These are phyloP conservation scores for Zalerion maritima DNA, from an alignment of 495 filamentous ascomycete genomes.

Conservation along the genomic window DNA sequence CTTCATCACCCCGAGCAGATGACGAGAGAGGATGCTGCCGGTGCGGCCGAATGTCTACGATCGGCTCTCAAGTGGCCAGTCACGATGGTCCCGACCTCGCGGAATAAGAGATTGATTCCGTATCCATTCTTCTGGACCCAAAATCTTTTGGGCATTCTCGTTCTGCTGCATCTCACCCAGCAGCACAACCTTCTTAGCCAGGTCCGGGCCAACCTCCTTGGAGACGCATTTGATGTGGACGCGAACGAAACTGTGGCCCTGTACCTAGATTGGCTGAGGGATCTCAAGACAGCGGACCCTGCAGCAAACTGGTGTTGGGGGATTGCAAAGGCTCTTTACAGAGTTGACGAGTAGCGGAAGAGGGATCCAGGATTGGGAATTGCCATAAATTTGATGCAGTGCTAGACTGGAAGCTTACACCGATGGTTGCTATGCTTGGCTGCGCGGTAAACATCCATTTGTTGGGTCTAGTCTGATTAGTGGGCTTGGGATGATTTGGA, in stretches of 20 bases:
- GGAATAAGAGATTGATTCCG: conserved; percentile 40
- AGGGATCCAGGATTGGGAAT: too few relatives aligned
- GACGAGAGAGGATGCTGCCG: conserved; percentile 35
- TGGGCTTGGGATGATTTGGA: too few relatives aligned
- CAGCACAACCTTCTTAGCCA: conserved; percentile 30
- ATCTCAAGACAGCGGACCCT: conserved; percentile 32
- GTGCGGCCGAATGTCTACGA: conserved; percentile 36
- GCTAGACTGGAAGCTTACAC: too few relatives aligned
- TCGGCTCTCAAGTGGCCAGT: conserved; percentile 40
- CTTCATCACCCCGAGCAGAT: conserved; percentile 40
- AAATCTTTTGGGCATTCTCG: conserved; percentile 39
- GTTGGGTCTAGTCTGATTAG: too few relatives aligned
- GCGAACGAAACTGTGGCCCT: conserved; percentile 29
- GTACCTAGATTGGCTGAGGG: conserved; percentile 40
- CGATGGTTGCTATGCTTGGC: too few relatives aligned
- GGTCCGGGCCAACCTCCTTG: conserved; percentile 29
- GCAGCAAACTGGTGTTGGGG: conserved; percentile 39
- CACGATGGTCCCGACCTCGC: conserved; percentile 38
- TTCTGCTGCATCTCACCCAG: conserved; percentile 36
- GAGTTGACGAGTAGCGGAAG: conserved; percentile 26
- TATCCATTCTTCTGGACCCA: conserved; percentile 45
- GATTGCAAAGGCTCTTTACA: conserved; percentile 29
- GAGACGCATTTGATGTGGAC: conserved; percentile 31
- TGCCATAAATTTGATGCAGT: too few relatives aligned
- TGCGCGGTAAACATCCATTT: too few relatives aligned